Conservation (phyloP, 495 filamentous ascomycete species). For the Pseudotulostoma volvatum region DNA sequence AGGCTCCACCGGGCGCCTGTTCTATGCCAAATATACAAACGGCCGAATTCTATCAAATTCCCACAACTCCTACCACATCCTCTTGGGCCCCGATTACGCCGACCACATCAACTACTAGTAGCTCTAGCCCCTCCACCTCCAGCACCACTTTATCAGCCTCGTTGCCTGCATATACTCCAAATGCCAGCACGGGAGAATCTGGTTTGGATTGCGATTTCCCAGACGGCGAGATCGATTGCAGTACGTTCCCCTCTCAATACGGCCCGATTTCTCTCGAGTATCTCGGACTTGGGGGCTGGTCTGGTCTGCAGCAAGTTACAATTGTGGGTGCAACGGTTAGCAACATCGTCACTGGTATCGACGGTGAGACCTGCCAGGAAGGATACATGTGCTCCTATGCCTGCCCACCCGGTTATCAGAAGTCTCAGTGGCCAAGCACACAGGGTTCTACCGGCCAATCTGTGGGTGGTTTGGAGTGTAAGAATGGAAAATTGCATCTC, state of each 20-base stretch:
- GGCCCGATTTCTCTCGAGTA: slow-evolving; percentile 60
- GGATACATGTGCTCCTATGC: slow-evolving; percentile 81
- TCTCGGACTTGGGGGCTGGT: slow-evolving; percentile 57
- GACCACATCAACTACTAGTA: slow-evolving; percentile 5
- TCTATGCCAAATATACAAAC: slow-evolving; percentile 2
- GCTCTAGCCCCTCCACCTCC: slow-evolving; percentile 5
- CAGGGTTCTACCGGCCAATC: slow-evolving; percentile 79
- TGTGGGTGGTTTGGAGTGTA: slow-evolving; percentile 73
- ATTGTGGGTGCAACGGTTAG: slow-evolving; percentile 27
- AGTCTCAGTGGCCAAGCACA: slow-evolving; percentile 72
- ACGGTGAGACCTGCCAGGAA: slow-evolving; percentile 35
- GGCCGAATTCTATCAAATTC: slow-evolving; percentile 4
- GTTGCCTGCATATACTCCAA: slow-evolving; percentile 7
- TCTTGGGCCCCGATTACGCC: slow-evolving; percentile 9
- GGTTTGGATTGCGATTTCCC: slow-evolving; percentile 60
- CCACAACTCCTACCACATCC: slow-evolving; percentile 6
- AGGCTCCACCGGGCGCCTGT: slow-evolving; percentile 18
- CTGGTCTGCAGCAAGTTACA: slow-evolving; percentile 53
- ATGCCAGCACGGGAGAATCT: slow-evolving; percentile 17
- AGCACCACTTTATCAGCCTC: slow-evolving; percentile 10
- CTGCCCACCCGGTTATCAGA: slow-evolving; percentile 81
- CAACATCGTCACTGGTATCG: slow-evolving; percentile 46
- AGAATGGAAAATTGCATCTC: slow-evolving; percentile 55
- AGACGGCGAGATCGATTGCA: slow-evolving; percentile 54
- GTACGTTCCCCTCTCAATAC: slow-evolving; percentile 62